Evolutionary conservation across 169 alveolate genomes (phyloP), one percentile per base, ranked within the genome.

Genomic region (Blepharisma undulans): DNA sequence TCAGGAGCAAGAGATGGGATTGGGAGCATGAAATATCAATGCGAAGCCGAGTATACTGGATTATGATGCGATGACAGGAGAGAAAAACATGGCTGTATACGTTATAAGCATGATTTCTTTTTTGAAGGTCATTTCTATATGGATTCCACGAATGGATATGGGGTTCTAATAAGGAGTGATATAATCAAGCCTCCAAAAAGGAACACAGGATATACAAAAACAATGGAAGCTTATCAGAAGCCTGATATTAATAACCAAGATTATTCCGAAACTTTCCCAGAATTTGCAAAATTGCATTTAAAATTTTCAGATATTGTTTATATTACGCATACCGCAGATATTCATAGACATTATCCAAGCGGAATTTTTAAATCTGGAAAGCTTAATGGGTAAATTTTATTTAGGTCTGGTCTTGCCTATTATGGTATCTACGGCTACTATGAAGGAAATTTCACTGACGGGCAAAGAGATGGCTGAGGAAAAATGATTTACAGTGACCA

Each of bases 401-500:
- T 25, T 78, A 78, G 86, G 10, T 21, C 81, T 22, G 91, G 91
- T 21, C 61, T 86, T 3, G 91, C 91, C 1, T 7, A 61, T 71
- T 86, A 86, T 36, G 91, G 91, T 1, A 30, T n/a, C 8, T 71
- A 19, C 27, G 91, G 76, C n/a, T 25, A 29, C 18, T 86, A 86
- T 14, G 48, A 19, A 25, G 91, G 91, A 72, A 29, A 27, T 21
- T 86, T 86, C n/a, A 19, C 10, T 22, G 84, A 86, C 12, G 91
- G 91, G 0, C 27, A 29, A 72, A 60, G 84, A 32, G 29, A 61
- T 4, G 91, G 91, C n/a, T 72, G 32, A n/a, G 91, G 91, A 4
- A 29, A 71, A 86, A 86, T 86, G 91, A 32, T 86, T 86, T 86
- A 86, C 22, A 71, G 16, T 21, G 84, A 86, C 66, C 48, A 21